These are phyloP conservation scores for Prinsepia uniflora DNA, from an alignment of 306 rosid genomes.

Conservation along the genomic window DNA sequence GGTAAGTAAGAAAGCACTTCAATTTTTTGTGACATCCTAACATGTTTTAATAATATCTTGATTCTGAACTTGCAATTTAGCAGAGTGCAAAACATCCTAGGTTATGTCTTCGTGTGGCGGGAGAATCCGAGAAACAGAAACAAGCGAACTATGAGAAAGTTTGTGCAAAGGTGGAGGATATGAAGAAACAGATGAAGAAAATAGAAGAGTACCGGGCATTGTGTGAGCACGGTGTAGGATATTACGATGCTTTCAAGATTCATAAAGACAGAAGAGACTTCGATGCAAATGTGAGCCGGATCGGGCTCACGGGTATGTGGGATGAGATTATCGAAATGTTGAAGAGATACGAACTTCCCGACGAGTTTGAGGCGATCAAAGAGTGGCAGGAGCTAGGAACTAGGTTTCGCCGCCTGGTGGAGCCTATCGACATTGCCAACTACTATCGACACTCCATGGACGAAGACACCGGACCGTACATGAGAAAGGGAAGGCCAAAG, in stretches of 20 bases:
- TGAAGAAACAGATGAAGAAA: neutral
- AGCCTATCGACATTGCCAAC: conserved; percentile 82
- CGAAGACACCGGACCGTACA: conserved; percentile 59
- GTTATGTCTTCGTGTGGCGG: conserved; percentile 67
- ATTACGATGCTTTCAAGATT: conserved; percentile 66
- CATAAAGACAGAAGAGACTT: conserved; percentile 50
- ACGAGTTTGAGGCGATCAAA: conserved; percentile 50
- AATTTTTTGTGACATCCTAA: neutral
- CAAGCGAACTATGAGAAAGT: conserved; percentile 29
- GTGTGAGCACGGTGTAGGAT: conserved; percentile 27
- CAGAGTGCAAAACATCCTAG: conserved; percentile 54
- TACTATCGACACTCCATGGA: conserved; percentile 63
- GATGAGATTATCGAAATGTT: conserved; percentile 71
- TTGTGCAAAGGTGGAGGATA: conserved; percentile 7
- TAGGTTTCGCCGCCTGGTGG: conserved; percentile 48
- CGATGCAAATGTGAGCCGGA: conserved; percentile 66
- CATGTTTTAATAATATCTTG: neutral
- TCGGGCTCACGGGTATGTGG: conserved; percentile 61
- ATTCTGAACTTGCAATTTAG: conserved; percentile 18
- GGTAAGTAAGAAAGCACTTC: conserved; percentile 30
- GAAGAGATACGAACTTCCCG: conserved; percentile 61
- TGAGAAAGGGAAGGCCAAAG: conserved; percentile 50
- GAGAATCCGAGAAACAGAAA: conserved; percentile 46
- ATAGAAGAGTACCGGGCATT: conserved; percentile 40
- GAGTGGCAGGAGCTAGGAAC: conserved; percentile 56